Conservation (phyloP, 2,329 filamentous ascomycete genomes). For the Nannizziopsis barbatae region DNA sequence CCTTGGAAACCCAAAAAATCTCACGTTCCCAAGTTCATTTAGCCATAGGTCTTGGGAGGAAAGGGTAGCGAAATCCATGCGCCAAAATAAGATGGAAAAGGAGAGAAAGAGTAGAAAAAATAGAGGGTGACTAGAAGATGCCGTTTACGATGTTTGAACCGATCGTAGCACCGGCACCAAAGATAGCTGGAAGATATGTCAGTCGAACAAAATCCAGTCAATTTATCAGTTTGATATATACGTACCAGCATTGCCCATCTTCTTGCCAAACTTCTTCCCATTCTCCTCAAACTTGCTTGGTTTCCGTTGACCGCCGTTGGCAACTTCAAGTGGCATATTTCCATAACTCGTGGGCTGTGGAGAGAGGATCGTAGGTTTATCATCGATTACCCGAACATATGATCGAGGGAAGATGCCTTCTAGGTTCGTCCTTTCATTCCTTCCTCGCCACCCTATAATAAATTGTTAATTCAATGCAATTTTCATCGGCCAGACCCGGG, state of each 20-base stretch:
- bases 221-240: slow-evolving; percentile 13
- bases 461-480: slow-evolving; percentile 8
- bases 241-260: slow-evolving; percentile 60
- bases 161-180: slow-evolving; percentile 84
- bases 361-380: slow-evolving; percentile 41
- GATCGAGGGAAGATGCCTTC: slow-evolving; percentile 93
- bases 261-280: slow-evolving; percentile 95
- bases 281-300: slow-evolving; percentile 57
- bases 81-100: background rate
- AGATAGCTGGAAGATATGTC: slow-evolving; percentile 56
- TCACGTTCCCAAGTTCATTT: background rate
- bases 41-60: background rate
- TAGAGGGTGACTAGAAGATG: slow-evolving; percentile 60
- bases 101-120: background rate
- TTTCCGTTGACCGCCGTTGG: slow-evolving; percentile 40
- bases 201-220: slow-evolving; percentile 3
- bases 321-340: slow-evolving; percentile 65
- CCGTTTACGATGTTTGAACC: slow-evolving; percentile 82
- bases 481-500: background rate
- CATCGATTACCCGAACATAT: slow-evolving; percentile 65
- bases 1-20: no score
- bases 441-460: slow-evolving; percentile 61
- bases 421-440: slow-evolving; percentile 66
- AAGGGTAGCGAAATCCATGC: background rate
- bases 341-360: slow-evolving; percentile 36